Conservation (phyloP, 2,329 filamentous ascomycete species). For the Lasiodiplodia citricola region DNA sequence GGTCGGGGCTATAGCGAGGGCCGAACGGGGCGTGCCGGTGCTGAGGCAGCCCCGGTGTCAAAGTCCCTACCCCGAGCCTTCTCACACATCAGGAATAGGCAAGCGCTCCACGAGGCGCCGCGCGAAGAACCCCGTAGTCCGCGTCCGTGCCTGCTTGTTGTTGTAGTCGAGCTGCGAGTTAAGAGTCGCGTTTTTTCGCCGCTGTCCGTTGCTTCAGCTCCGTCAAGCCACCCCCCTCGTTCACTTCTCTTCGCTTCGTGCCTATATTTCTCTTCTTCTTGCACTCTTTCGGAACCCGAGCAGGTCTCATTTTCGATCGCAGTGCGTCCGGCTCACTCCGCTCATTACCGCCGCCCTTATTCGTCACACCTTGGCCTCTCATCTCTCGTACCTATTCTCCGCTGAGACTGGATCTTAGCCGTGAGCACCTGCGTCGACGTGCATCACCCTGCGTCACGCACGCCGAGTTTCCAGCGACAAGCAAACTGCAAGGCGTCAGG, state of each 20-base stretch:
- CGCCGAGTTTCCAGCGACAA: neutral
- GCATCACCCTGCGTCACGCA: slow-evolving; percentile 8
- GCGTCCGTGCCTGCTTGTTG: neutral
- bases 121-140: neutral
- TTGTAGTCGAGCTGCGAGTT: neutral
- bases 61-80: neutral
- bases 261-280: neutral
- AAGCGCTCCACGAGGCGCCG: slow-evolving; percentile 4
- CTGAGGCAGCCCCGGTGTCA: slow-evolving; percentile 23
- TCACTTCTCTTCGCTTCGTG: neutral
- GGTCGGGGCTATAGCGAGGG: neutral
- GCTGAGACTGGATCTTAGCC: slow-evolving; percentile 15
- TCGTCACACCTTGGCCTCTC: neutral
- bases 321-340: neutral
- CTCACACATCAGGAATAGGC: neutral
- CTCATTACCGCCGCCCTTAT: neutral
- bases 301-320: slow-evolving; percentile 14
- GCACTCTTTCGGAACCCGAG: slow-evolving; percentile 5
- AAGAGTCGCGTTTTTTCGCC: neutral
- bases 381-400: neutral
- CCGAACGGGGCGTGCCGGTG: slow-evolving; percentile 2
- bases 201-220: neutral
- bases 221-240: neutral
- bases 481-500: slow-evolving; percentile 18
- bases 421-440: slow-evolving; percentile 2